Evolutionary conservation across 345 rosid genomes (phyloP), one percentile per base, ranked within the genome.

Genomic region (Eucalyptus globulus): DNA sequence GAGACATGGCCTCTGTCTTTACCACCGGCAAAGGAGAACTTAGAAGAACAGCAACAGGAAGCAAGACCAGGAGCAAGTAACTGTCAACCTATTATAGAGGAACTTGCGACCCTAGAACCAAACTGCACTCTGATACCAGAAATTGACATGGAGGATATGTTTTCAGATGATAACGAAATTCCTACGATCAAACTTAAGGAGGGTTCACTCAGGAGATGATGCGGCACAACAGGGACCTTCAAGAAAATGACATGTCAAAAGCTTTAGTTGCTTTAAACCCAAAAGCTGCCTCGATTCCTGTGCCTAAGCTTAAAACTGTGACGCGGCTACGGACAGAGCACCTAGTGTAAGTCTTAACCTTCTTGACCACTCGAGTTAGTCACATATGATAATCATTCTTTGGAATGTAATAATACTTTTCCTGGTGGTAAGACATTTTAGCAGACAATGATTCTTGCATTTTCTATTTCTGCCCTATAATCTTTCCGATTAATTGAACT

Each of bases 321-420:
- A 95, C 94, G 87, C 97, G 93, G 88, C 92, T 98, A 86, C 93
- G 98, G 80, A 98, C 99, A 80, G 99, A 98, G 88, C 99, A 98
- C 90, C 95, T 92, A 88, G 99, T 96, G 99, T 98, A 95, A 91
- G 99, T 94, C 89, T 65, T 53, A 67, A 58, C 17, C 67, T 65
- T n/a, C 76, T 65, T n/a, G 40, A 65, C 40, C 40, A 31, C 76
- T 65, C 76, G 14, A 65, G 40, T 65, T 65, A n/a, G 37, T 65
- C 76, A 14, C 19, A 8, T 65, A n/a, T 65, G 37, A 65, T 65
- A 14, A 9, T 65, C 76, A 65, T 65, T 65, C 37, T 65, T 29
- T n/a, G n/a, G 76, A 65, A n/a, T 65, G 19, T 8, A n/a, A 65
- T 65, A 65, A 14, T 65, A 65, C 76, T 14, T 65, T 14, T 65